Percentiles rank a stretch among this genome's conserved stretches.
These are phyloP conservation scores for Ceratocystiopsis sp. DNA, from an alignment of 2,329 filamentous ascomycete species.

Conservation along the genomic window DNA sequence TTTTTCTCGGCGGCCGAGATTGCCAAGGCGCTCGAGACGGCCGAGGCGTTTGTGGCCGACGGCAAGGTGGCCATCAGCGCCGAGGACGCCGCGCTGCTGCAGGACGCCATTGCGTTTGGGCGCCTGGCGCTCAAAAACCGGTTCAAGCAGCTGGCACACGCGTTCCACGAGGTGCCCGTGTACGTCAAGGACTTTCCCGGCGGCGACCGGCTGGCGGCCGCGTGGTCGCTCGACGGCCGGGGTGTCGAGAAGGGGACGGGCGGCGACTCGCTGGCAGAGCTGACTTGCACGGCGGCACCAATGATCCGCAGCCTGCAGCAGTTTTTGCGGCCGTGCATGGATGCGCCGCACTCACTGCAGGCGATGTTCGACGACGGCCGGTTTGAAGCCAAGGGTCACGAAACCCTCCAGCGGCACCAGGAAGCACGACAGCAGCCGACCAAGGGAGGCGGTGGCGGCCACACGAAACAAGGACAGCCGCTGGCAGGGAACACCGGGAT, in stretches of 20 bases:
- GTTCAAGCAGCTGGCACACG: slow-evolving; percentile 50
- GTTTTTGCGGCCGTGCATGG: slow-evolving; percentile 28
- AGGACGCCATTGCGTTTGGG: slow-evolving; percentile 48
- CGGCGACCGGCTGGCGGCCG: slow-evolving; percentile 26
- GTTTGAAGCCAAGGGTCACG: slow-evolving; percentile 19
- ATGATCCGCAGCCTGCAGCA: slow-evolving; percentile 36
- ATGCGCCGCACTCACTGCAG: slow-evolving; percentile 26
- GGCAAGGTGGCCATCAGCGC: slow-evolving; percentile 38
- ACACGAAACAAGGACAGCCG: slow-evolving; percentile 7
- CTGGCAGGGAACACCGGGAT: slow-evolving; percentile 27
- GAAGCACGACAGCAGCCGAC: background rate
- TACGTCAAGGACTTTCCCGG: slow-evolving; percentile 52
- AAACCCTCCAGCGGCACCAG: slow-evolving; percentile 5
- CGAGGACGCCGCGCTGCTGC: slow-evolving; percentile 44
- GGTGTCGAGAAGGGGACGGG: slow-evolving; percentile 17
- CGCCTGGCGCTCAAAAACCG: slow-evolving; percentile 38
- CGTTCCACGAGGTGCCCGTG: slow-evolving; percentile 62
- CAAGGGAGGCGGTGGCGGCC: background rate
- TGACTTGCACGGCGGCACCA: slow-evolving; percentile 29
- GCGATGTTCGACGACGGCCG: slow-evolving; percentile 29
- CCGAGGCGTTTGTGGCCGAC: slow-evolving; percentile 48
- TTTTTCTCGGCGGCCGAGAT: slow-evolving; percentile 54
- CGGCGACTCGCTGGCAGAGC: background rate
- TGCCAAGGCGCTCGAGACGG: slow-evolving; percentile 43
- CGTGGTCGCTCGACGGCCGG: slow-evolving; percentile 44